Evolutionary conservation across 352 stramenopile genomes (phyloP).

Genomic region (Phytophthora agathidicida): DNA sequence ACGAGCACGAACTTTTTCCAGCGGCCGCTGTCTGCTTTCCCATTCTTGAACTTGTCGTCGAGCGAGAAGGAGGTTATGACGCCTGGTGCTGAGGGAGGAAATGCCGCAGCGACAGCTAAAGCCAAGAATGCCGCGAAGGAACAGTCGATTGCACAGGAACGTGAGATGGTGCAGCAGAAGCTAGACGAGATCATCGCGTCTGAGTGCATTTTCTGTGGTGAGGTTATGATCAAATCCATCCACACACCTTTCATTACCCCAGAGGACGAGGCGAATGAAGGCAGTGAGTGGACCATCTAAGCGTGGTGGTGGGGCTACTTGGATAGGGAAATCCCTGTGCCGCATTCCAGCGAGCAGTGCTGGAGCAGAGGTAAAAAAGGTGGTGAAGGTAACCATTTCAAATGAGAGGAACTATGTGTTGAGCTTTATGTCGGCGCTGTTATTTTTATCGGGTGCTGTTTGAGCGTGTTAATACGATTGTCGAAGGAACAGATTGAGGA

Average conservation of each 20-base stretch:
- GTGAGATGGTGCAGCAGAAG: slow-evolving; percentile 92
- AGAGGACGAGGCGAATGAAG: slow-evolving; percentile 84
- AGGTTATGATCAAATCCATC: slow-evolving; percentile 97
- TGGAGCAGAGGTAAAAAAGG: background rate
- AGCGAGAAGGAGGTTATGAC: slow-evolving; percentile 78
- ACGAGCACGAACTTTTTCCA: slow-evolving; percentile 82
- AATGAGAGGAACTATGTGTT: slow-evolving; percentile 34
- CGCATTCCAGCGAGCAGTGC: slow-evolving; percentile 1
- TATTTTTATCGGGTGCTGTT: slow-evolving; percentile 26
- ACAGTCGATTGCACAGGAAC: slow-evolving; percentile 81
- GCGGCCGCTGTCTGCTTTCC: slow-evolving; percentile 55
- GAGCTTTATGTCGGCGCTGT: slow-evolving; percentile 14
- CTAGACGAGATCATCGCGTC: slow-evolving; percentile 94
- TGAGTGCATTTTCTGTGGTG: slow-evolving; percentile 94
- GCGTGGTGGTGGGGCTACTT: background rate
- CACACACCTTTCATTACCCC: slow-evolving; percentile 91
- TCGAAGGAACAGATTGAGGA: background rate
- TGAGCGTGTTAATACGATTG: slow-evolving; percentile 4
- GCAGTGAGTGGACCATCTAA: slow-evolving; percentile 87
- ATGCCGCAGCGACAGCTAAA: slow-evolving; percentile 47
- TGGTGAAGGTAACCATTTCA: too few species aligned
- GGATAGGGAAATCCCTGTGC: background rate
- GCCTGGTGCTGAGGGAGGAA: slow-evolving; percentile 44
- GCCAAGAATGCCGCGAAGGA: slow-evolving; percentile 74
- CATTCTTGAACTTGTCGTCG: slow-evolving; percentile 73